Evolutionary conservation across 768 basidiomycete species (phyloP), one percentile per base, ranked within the genome.

Genomic region (Amanita polypyramis): DNA sequence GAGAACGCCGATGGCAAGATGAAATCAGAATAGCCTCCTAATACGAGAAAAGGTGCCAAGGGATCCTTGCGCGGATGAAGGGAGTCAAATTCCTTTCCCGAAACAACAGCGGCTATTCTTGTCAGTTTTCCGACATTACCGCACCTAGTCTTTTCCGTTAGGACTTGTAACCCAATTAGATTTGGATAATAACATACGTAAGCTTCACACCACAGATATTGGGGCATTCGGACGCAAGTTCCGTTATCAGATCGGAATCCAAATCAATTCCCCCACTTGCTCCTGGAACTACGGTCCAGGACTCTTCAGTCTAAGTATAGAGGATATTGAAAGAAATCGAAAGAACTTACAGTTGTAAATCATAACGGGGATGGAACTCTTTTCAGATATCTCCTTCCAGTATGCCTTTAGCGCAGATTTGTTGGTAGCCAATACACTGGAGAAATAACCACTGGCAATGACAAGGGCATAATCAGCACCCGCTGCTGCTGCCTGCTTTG

Each of bases 111-210:
- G 42, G 82, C 80, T 54, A 94, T 85, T 55, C 92, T 76, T 23
- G 88, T 87, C 55, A 94, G 73, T 65, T 94, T 94, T 42, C 92
- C 93, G 52, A 96, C 88, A 58, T 86, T 89, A 23, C 87, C 91
- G 58, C 93, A 95, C 36, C 87, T 90, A 55, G 14, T 20, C 36
- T 4, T 36, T 39, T 48, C 15, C 37, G 45, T 54, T 23, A 51
- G 19, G 43, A 49, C 38, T 52, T 12, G 60, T 41, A 21, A 29
- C 19, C 14, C 29, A n/a, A 32, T 7, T 36, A 39, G 34, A 19
- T 50, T 3, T 38, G 29, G 33, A 25, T 44, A 42, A 74, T 83
- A 42, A 74, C 84, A 37, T 64, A 87, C 79, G 92, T 95, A 51
- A 95, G 76, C 65, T 97, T 97, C 53, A 93, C 82, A 17, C 92